Base-by-base conservation (phyloP, 23 red algal species). In the Gracilaria caudata region DNA sequence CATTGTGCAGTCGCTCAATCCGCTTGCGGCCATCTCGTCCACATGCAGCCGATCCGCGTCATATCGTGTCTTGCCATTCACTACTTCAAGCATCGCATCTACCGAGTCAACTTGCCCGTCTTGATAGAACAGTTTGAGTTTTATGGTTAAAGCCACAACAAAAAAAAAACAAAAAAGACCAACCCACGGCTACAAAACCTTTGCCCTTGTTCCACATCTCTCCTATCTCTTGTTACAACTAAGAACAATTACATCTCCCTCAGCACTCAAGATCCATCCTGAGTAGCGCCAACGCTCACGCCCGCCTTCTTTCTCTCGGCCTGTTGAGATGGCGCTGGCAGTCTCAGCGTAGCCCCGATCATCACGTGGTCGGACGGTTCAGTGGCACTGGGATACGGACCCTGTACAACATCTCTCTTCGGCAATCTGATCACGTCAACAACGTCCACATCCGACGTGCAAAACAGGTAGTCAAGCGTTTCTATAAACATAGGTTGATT, bases 321-420 rank as follows among this genome's bases (percentile, higher is more conserved):
- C 29, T 70, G 51, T 24, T 64, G 64, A 66, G 66, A 38, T 6
- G 90, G 65, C 51, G 90, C 81, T 28, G 90, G 90, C 70, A 93
- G 44, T 34, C 90, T 43, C 66, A 93, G 47, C 21, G 90, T 93
- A 32, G 80, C 79, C 0, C 90, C 90, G 21, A 93, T 84, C 73
- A 94, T 82, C 26, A 87, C 54, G 56, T 94, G 92, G 70, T 94
- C 92, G 24, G 78, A 84, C 7, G 92, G 92, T 41, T 94, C 92
- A 6, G 32, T 74, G 23, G 76, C 92, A 20, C 54, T 68, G 54
- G 92, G 92, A 34, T 73, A 87, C 25, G 92, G 92, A 43, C 92
- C 92, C 44, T 93, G 68, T 6, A 94, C 83, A 14, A 32, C 84
- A 7, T 93, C 80, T 81, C 92, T 44, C 34, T 94, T 40, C 35